Evolutionary conservation across 305 asterid species (phyloP).

Genomic region (Andrographis paniculata): DNA sequence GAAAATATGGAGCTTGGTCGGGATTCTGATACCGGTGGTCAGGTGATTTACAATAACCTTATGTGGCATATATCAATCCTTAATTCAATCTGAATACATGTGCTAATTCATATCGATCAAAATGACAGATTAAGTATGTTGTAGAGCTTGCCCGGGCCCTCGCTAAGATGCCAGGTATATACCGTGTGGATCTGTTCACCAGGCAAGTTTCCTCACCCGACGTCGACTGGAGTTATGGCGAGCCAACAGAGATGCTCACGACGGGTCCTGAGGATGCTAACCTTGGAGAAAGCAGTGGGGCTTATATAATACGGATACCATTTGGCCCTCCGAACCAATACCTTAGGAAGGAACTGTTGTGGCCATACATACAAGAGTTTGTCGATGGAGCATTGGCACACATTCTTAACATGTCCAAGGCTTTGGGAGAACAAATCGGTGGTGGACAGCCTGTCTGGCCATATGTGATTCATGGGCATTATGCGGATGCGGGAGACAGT

Average conservation of each 20-base stretch:
- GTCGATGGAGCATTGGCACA: constrained; percentile 83
- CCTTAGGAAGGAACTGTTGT: constrained; percentile 52
- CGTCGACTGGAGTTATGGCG: constrained; percentile 84
- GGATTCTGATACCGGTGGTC: constrained; percentile 96
- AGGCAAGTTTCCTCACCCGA: constrained; percentile 77
- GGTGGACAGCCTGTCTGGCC: constrained; percentile 79
- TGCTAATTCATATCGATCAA: constrained; percentile 15
- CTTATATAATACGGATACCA: constrained; percentile 70
- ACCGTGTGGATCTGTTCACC: constrained; percentile 74
- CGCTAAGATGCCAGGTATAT: constrained; percentile 71
- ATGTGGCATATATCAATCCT: too few species aligned
- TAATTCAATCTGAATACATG: too few species aligned
- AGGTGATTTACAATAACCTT: constrained; percentile 33
- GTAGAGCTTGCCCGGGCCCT: constrained; percentile 91
- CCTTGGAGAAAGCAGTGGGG: constrained; percentile 72
- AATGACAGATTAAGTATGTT: constrained; percentile 66
- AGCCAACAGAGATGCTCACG: constrained; percentile 79
- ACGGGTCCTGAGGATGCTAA: constrained; percentile 46
- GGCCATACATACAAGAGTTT: constrained; percentile 82
- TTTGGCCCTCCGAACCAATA: constrained; percentile 75
- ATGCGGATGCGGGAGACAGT: constrained; percentile 87
- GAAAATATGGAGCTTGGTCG: constrained; percentile 99
- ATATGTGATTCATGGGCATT: constrained; percentile 74
- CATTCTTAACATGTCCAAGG: constrained; percentile 70
- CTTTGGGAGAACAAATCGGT: constrained; percentile 67